Evolutionary conservation across 257 asterid genomes (phyloP), one percentile per base, ranked within the genome.

Genomic region (Dorcoceras hygrometricum): DNA sequence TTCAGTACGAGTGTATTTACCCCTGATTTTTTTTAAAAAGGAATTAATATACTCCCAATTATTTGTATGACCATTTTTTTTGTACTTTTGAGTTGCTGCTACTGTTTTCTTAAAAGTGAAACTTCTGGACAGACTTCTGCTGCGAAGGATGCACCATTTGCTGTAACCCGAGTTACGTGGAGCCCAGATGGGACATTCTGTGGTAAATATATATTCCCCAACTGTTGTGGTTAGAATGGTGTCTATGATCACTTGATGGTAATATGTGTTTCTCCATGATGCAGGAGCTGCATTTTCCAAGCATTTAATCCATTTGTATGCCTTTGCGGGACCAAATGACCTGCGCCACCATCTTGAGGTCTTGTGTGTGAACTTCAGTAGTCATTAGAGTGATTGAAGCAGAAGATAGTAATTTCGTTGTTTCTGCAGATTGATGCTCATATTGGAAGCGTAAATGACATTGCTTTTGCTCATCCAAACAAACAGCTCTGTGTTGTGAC

Each of bases 221-320:
- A 67, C 62, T 76, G 23, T 23, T 66, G 29, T 4, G 27, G 48
- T 29, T 50, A 19, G 20, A 27, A 66, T 50, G 56, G 46, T 66
- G 12, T 69, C 58, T 65, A 23, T 65, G 61, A 58, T 66, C 69
- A 28, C 50, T 64, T 73, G 63, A 56, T 55, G 20, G 72, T 68
- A 68, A 68, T 65, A 70, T 54, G 5, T 56, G 71, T 20, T 62
- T 70, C 63, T 73, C 79, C 60, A 28, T 79, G 76, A 64, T 77
- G 80, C 88, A 94, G 99, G 99, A 57, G 96, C 82, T 86, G 95
- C 99, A 56, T 94, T 90, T 73, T 74, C 92, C 63, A 94, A 89
- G 88, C 96, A 94, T 82, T 80, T 94, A 72, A 84, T 94, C 77
- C 99, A 94, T 74, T 65, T 90, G 77, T 94, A 94, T 81, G 82